A percentile compares a stretch with the other conserved stretches of the same genome.
Conservation (phyloP, 2,329 filamentous ascomycete genomes). For the Xylaria polymorpha region DNA sequence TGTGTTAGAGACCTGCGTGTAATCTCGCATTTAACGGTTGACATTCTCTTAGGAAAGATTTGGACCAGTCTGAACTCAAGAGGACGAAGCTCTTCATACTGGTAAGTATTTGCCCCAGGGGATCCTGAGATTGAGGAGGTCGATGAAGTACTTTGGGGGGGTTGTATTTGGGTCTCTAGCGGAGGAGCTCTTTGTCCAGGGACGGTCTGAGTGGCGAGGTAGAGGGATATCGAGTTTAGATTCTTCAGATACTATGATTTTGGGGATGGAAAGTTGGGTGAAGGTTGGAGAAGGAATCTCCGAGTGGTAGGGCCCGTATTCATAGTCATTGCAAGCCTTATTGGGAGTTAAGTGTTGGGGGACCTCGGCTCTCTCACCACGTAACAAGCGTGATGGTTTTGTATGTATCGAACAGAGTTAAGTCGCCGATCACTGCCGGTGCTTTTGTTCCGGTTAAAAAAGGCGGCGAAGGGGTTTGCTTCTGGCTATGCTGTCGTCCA, state of each 20-base stretch:
- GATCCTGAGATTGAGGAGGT: background rate
- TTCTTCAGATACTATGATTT: background rate
- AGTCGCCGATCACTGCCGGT: background rate
- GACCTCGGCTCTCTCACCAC: background rate
- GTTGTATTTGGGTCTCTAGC: background rate
- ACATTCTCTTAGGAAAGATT: slow-evolving; percentile 8
- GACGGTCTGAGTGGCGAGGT: background rate
- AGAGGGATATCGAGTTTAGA: background rate
- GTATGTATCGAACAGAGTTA: background rate
- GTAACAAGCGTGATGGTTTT: background rate
- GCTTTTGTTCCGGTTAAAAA: slow-evolving; percentile 6
- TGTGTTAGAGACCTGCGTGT: slow-evolving; percentile 16
- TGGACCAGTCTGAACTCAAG: slow-evolving; percentile 25
- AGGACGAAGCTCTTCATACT: slow-evolving; percentile 56
- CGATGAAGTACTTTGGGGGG: background rate
- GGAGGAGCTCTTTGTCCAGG: background rate
- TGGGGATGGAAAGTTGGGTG: background rate
- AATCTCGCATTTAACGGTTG: slow-evolving; percentile 29
- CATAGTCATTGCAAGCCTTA: background rate
- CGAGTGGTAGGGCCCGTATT: background rate
- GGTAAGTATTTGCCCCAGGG: background rate
- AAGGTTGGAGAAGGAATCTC: slow-evolving; percentile 9
- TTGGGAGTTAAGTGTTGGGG: background rate
- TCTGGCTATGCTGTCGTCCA: background rate
- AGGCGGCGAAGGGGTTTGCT: slow-evolving; percentile 2